phyloP scores from a whole-genome alignment of 441 rosid genomes.

The Gossypium trilobum region DNA sequence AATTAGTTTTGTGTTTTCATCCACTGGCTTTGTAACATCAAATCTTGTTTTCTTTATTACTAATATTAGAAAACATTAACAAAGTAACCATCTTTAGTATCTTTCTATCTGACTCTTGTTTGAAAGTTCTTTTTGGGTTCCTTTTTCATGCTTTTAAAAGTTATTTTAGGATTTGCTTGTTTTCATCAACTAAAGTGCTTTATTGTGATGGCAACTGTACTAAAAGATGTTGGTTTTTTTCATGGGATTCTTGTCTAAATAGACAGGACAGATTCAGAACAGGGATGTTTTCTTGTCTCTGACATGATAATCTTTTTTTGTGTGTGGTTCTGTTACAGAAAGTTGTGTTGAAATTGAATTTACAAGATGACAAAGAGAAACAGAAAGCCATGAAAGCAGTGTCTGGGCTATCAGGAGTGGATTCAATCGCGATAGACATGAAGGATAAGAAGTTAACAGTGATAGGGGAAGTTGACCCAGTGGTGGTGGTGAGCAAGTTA shows the following conservation, averaged over 20 bases:
- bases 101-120: not conserved
- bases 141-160: not conserved
- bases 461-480: slow-evolving; percentile 44
- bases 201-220: no score
- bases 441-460: slow-evolving; percentile 55
- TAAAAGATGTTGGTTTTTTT: no score
- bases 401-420: slow-evolving; percentile 26
- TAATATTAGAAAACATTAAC: not conserved
- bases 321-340: slow-evolving; percentile 30
- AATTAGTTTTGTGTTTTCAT: not conserved
- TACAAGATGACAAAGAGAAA: slow-evolving; percentile 42
- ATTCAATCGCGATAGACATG: slow-evolving; percentile 43
- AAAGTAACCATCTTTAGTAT: not conserved
- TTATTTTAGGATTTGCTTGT: not conserved
- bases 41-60: not conserved
- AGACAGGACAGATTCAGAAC: not conserved
- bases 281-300: not conserved
- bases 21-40: not conserved
- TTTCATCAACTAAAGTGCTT: not conserved
- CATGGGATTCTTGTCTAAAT: no score
- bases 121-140: not conserved
- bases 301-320: not conserved
- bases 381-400: slow-evolving; percentile 52
- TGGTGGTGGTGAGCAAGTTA: slow-evolving; percentile 34
- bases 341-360: slow-evolving; percentile 39